phyloP scores from a whole-genome alignment of 73 alveolate genomes.

The Urostyla sp. region DNA sequence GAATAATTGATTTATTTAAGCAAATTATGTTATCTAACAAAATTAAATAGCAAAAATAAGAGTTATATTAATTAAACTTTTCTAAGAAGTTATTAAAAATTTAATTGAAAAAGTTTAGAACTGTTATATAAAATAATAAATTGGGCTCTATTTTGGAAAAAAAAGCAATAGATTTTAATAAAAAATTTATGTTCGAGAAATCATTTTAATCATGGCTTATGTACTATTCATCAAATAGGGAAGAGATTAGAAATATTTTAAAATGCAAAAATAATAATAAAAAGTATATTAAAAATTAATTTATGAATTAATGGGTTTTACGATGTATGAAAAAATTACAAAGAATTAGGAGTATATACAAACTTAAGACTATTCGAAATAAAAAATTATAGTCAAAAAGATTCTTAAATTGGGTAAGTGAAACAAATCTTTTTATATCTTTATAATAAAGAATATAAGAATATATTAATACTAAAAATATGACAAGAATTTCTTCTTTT shows the following conservation, averaged over 20 bases:
- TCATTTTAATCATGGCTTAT: neutral
- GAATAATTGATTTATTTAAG: neutral
- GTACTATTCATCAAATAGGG: neutral
- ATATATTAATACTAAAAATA: too few species aligned
- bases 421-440: conserved; percentile 10
- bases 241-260: neutral
- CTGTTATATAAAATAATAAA: too few species aligned
- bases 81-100: too few species aligned
- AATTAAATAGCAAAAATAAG: too few species aligned
- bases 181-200: conserved; percentile 10
- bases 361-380: conserved; percentile 3
- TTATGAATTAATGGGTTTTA: conserved; percentile 3
- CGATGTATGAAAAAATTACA: neutral
- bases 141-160: too few species aligned
- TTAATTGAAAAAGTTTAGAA: too few species aligned
- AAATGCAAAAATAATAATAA: neutral
- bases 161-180: neutral
- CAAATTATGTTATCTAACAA: too few species aligned
- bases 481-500: too few species aligned
- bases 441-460: neutral
- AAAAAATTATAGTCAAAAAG: neutral
- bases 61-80: too few species aligned
- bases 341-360: neutral
- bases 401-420: conserved; percentile 4
- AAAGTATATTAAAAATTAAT: neutral